A percentile compares a stretch with the other conserved stretches of the same genome.
Conservation (phyloP, 176 grass and related monocot species). For the Oropetium thomaeum region DNA sequence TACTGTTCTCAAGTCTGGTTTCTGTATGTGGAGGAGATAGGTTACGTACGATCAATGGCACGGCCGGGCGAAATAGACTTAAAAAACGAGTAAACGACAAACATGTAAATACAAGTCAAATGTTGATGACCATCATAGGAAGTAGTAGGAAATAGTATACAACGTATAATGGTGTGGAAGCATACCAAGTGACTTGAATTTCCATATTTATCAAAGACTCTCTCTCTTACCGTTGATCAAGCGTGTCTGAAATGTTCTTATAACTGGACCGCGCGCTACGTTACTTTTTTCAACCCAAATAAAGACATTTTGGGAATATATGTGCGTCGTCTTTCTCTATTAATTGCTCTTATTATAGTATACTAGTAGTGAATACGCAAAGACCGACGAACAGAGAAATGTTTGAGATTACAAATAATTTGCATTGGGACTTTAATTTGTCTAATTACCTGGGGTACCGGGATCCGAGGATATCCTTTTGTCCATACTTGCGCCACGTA, state of each 20-base stretch:
- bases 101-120: slow-evolving; percentile 7
- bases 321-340: too few relatives aligned
- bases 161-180: not conserved
- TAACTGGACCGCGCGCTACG: not conserved
- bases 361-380: too few relatives aligned
- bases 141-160: not conserved
- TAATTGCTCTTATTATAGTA: too few relatives aligned
- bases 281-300: too few relatives aligned
- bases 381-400: not conserved
- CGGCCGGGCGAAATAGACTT: not conserved
- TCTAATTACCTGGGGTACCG: slow-evolving; percentile 72
- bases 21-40: not conserved
- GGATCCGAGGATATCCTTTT: slow-evolving; percentile 74
- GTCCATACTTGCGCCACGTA: slow-evolving; percentile 94
- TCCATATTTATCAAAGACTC: not conserved
- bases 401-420: too few relatives aligned
- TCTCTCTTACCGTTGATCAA: not conserved
- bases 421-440: not conserved
- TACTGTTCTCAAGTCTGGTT: not conserved
- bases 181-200: slow-evolving; percentile 1
- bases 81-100: too few relatives aligned
- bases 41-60: not conserved
- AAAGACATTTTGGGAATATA: too few relatives aligned
- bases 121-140: slow-evolving; percentile 4
- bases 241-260: not conserved